Conservation (phyloP, 2,329 filamentous ascomycete species). For the Calonectria pseudoturangicola region DNA sequence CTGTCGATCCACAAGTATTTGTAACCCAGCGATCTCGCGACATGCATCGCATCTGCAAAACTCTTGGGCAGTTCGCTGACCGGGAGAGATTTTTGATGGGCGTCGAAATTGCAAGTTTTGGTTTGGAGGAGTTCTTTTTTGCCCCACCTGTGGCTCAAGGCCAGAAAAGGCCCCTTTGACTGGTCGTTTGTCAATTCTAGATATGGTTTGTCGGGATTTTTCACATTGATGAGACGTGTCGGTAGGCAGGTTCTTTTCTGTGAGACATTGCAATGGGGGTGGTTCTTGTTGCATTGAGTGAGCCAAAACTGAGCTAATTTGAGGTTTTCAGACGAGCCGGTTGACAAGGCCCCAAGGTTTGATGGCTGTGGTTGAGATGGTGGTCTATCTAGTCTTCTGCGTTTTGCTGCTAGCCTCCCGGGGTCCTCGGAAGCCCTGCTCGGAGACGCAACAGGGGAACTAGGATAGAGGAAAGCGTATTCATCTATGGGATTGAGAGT, state of each 20-base stretch:
- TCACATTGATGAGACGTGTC: conserved; percentile 36
- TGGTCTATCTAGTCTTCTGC: not conserved
- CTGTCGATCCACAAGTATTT: conserved; percentile 37
- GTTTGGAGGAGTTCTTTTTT: conserved; percentile 19
- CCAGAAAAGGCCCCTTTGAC: conserved; percentile 30
- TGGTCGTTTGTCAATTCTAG: conserved; percentile 21
- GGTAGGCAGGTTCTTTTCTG: not conserved
- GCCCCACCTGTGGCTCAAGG: conserved; percentile 43
- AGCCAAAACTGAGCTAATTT: conserved; percentile 24
- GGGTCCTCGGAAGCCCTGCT: too few relatives aligned
- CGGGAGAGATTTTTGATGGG: conserved; percentile 26
- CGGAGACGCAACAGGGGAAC: not conserved
- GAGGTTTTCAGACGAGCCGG: conserved; percentile 16
- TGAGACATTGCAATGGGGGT: not conserved
- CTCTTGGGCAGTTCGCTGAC: conserved; percentile 23
- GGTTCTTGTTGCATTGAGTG: not conserved
- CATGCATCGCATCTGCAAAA: conserved; percentile 32
- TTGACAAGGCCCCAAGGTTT: not conserved
- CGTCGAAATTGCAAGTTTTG: not conserved
- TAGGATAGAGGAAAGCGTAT: conserved; percentile 16
- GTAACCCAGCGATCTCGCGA: conserved; percentile 27
- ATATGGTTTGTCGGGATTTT: conserved; percentile 8
- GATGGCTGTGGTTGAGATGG: not conserved
- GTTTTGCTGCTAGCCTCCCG: not conserved
- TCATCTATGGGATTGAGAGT: not conserved